Conservation (phyloP, 2,329 filamentous ascomycete species). For the Teratosphaeria zuluensis region DNA sequence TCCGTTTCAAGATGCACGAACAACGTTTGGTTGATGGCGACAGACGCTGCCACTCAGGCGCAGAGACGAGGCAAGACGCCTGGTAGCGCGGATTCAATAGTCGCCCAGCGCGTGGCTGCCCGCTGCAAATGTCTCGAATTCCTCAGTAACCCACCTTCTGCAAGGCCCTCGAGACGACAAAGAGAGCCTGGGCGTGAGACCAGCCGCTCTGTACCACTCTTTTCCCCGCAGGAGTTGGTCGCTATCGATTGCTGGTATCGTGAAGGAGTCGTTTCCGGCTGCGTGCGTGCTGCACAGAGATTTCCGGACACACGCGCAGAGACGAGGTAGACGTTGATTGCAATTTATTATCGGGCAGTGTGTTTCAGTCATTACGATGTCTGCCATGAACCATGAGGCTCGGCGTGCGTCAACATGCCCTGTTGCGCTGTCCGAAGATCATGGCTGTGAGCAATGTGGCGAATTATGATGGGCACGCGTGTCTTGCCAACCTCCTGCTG, state of each 20-base stretch:
- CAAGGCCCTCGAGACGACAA: neutral
- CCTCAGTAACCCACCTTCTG: neutral
- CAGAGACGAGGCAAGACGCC: conserved; percentile 6
- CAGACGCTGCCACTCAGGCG: conserved; percentile 9
- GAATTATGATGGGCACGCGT: neutral
- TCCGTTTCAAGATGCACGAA: conserved; percentile 5
- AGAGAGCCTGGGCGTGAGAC: neutral
- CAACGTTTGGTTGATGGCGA: conserved; percentile 2
- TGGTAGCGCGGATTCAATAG: conserved; percentile 1
- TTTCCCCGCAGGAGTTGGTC: neutral
- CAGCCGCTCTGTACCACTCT: conserved; percentile 2
- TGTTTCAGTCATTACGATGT: neutral
- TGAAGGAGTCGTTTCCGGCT: neutral
- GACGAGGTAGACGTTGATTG: neutral
- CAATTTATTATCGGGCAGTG: neutral
- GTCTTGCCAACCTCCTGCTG: conserved; percentile 1
- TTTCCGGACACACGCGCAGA: neutral
- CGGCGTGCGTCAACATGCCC: conserved; percentile 4
- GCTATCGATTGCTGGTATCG: neutral
- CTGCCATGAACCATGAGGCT: conserved; percentile 4
- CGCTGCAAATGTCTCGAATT: neutral
- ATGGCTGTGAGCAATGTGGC: neutral
- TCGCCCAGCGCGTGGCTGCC: neutral
- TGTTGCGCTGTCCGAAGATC: neutral
- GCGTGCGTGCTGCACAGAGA: neutral